These are phyloP conservation scores for Clonostachys byssicola DNA, from an alignment of 2,329 filamentous ascomycete species.

Conservation along the genomic window DNA sequence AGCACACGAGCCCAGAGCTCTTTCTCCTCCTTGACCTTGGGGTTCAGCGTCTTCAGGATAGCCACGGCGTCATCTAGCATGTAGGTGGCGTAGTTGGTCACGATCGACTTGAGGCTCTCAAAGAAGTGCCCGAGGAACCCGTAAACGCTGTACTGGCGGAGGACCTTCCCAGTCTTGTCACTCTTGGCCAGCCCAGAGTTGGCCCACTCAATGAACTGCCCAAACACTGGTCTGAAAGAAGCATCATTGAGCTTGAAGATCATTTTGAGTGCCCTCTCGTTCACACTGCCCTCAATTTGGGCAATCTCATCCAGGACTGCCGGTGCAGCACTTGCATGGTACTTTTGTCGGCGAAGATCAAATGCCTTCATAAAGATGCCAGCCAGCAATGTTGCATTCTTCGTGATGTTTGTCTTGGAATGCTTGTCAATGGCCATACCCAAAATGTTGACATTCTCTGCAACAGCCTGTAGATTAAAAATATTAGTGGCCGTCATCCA, in stretches of 20 bases:
- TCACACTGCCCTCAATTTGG: conserved; percentile 60
- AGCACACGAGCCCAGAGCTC: conserved; percentile 68
- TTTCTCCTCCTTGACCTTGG: conserved; percentile 43
- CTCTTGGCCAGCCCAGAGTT: conserved; percentile 55
- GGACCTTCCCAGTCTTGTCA: conserved; percentile 50
- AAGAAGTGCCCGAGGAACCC: conserved; percentile 79
- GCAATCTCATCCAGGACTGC: conserved; percentile 42
- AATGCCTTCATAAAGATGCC: conserved; percentile 55
- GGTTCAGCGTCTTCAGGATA: conserved; percentile 46
- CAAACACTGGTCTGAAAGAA: conserved; percentile 88
- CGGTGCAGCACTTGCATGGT: conserved; percentile 29
- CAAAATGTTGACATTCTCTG: conserved; percentile 67
- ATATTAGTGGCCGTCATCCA: conserved; percentile 5
- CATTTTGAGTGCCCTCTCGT: conserved; percentile 78
- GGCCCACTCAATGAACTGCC: conserved; percentile 80
- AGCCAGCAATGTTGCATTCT: conserved; percentile 68
- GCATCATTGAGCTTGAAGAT: conserved; percentile 96
- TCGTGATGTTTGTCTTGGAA: conserved; percentile 72
- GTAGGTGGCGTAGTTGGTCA: conserved; percentile 87
- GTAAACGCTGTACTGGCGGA: conserved; percentile 74
- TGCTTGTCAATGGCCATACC: conserved; percentile 71
- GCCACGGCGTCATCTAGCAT: conserved; percentile 71
- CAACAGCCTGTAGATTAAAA: conserved; percentile 49
- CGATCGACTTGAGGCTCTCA: conserved; percentile 83
- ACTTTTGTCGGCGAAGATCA: conserved; percentile 60